A percentile compares a stretch with the other conserved stretches of the same genome.
phyloP scores from a whole-genome alignment of 345 rosid species.

The Pseudoturritis turrita region DNA sequence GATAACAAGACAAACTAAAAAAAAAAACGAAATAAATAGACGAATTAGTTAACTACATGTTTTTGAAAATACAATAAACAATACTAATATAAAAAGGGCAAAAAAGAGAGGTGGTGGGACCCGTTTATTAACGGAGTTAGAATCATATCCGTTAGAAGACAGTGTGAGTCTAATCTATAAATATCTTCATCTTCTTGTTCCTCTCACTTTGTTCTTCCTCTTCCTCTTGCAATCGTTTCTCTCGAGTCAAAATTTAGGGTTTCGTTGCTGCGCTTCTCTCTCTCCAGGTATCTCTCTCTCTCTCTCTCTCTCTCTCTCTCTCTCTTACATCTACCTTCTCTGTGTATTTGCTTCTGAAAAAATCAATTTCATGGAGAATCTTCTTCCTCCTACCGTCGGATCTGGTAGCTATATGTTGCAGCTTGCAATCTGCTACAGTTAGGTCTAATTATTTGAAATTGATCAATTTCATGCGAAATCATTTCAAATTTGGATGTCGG shows the following conservation, averaged over 20 bases:
- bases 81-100: background rate
- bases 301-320: background rate
- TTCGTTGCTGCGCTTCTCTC: background rate
- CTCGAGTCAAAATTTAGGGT: slow-evolving; percentile 26
- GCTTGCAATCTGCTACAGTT: slow-evolving; percentile 11
- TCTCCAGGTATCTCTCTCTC: slow-evolving; percentile 25
- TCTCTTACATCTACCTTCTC: background rate
- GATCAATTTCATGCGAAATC: background rate
- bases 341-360: background rate
- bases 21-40: background rate
- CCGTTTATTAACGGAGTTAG: slow-evolving; percentile 28
- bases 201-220: slow-evolving; percentile 2
- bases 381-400: background rate
- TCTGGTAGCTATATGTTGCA: slow-evolving; percentile 15
- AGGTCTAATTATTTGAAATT: background rate
- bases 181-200: slow-evolving; percentile 16
- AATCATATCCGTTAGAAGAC: slow-evolving; percentile 20
- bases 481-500: background rate
- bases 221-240: background rate
- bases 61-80: background rate
- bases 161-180: slow-evolving; percentile 32
- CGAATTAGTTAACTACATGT: background rate
- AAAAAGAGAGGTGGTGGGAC: slow-evolving; percentile 9
- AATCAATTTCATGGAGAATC: background rate
- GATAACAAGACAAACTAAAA: background rate